phyloP scores from a whole-genome alignment of 306 rosid species.

The Amphicarpaea edgeworthii region DNA sequence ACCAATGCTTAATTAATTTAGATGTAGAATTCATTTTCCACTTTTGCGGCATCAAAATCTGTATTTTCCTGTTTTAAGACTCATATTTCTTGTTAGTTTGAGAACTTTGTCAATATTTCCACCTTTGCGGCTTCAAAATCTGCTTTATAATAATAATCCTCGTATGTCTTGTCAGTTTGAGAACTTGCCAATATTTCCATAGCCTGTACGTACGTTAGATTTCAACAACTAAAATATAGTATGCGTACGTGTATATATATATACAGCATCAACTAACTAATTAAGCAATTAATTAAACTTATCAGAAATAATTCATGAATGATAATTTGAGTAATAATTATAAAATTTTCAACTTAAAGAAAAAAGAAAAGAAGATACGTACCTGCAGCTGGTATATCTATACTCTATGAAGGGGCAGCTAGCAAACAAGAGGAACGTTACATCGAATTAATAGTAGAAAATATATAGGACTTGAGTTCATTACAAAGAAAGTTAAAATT shows the following conservation, averaged over 20 bases:
- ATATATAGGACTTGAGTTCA: background rate
- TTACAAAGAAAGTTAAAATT: background rate
- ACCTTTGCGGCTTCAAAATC: background rate
- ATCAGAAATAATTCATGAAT: background rate
- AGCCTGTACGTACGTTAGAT: background rate
- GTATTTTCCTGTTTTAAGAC: too few species aligned
- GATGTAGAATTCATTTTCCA: too few species aligned
- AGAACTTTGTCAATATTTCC: too few species aligned
- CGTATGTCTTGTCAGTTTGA: background rate
- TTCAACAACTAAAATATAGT: too few species aligned
- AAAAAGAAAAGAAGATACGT: too few species aligned
- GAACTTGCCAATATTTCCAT: background rate
- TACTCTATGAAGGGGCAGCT: too few species aligned
- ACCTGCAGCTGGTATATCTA: too few species aligned
- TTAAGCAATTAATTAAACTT: background rate
- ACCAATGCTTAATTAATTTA: too few species aligned
- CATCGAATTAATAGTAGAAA: conserved; percentile 8
- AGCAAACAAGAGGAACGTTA: background rate
- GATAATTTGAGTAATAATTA: background rate
- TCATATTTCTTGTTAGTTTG: too few species aligned
- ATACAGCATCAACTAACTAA: background rate
- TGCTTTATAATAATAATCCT: too few species aligned
- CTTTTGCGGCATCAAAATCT: too few species aligned
- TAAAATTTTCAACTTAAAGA: background rate
- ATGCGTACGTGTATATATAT: background rate